Evolutionary conservation across 140 eudicot species (phyloP).

Genomic region (Senecio squalidus): DNA sequence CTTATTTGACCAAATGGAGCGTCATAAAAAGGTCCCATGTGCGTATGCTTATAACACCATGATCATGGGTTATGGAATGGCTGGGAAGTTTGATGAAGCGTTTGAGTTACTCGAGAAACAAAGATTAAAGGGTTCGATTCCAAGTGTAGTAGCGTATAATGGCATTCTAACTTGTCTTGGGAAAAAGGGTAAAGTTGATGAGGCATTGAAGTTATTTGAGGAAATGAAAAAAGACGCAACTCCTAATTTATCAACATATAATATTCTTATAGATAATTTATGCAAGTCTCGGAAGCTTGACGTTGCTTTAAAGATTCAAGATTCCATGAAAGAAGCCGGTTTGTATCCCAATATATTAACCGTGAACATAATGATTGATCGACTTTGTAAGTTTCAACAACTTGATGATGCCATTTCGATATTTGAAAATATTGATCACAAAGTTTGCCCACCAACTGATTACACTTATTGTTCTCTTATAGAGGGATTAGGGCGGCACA

Average conservation of each 20-base stretch:
- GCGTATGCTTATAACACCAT: constrained; percentile 92
- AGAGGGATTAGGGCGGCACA: constrained; percentile 82
- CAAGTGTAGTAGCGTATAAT: constrained; percentile 84
- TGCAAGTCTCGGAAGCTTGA: constrained; percentile 59
- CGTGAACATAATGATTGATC: constrained; percentile 81
- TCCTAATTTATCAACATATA: constrained; percentile 76
- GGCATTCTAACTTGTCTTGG: constrained; percentile 90
- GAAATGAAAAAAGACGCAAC: constrained; percentile 82
- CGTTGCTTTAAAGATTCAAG: constrained; percentile 58
- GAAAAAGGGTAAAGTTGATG: constrained; percentile 71
- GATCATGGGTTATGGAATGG: constrained; percentile 94
- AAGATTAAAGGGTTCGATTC: constrained; percentile 70
- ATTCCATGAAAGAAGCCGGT: constrained; percentile 80
- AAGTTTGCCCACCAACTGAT: constrained; percentile 62
- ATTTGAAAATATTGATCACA: constrained; percentile 61
- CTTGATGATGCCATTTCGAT: constrained; percentile 69
- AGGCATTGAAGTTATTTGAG: constrained; percentile 53
- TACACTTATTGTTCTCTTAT: constrained; percentile 78
- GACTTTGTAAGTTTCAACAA: constrained; percentile 65
- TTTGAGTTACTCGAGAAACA: constrained; percentile 72
- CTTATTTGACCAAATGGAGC: constrained; percentile 78
- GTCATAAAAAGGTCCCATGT: constrained; percentile 60
- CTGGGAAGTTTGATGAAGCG: constrained; percentile 84
- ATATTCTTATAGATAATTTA: constrained; percentile 76
- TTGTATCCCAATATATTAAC: constrained; percentile 74